phyloP scores from a whole-genome alignment of 495 filamentous ascomycete species.

The Penicillium riverlandense region DNA sequence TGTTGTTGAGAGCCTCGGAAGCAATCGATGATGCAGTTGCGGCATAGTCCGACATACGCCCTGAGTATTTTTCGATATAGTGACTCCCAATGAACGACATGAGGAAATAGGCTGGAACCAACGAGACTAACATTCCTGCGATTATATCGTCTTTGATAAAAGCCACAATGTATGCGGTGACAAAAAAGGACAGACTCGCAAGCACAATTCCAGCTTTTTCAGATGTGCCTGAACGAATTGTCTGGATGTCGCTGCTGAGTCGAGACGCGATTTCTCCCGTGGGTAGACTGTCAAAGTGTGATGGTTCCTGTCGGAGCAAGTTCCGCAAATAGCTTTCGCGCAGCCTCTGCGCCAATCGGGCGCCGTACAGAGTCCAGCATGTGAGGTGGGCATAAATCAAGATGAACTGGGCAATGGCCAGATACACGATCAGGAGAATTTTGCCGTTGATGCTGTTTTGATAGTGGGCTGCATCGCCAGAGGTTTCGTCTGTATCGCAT shows the following conservation, averaged over 20 bases:
- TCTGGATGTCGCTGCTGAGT: slow-evolving; percentile 52
- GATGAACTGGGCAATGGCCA: slow-evolving; percentile 55
- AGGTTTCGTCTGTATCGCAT: slow-evolving; percentile 26
- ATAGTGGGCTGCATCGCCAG: slow-evolving; percentile 6
- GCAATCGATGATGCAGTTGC: slow-evolving; percentile 43
- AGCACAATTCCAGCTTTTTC: slow-evolving; percentile 62
- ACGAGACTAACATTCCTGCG: slow-evolving; percentile 39
- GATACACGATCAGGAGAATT: slow-evolving; percentile 54
- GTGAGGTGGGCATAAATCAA: slow-evolving; percentile 45
- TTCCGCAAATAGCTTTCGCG: slow-evolving; percentile 51
- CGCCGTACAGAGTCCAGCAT: slow-evolving; percentile 56
- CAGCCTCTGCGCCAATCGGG: slow-evolving; percentile 54
- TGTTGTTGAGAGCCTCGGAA: slow-evolving; percentile 39
- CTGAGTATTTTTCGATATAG: slow-evolving; percentile 53
- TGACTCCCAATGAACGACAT: slow-evolving; percentile 57
- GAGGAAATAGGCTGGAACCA: slow-evolving; percentile 58
- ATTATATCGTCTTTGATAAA: slow-evolving; percentile 49
- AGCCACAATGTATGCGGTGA: slow-evolving; percentile 56
- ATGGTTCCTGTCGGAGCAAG: slow-evolving; percentile 53
- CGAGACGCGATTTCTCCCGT: slow-evolving; percentile 56
- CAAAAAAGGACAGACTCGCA: slow-evolving; percentile 51
- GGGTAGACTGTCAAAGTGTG: slow-evolving; percentile 51
- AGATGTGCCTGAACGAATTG: slow-evolving; percentile 54
- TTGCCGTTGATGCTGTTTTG: slow-evolving; percentile 46
- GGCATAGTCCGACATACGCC: slow-evolving; percentile 42